Evolutionary conservation across 305 asterid genomes (phyloP), one percentile per base, ranked within the genome.

Genomic region (Fraxinus baroniana): DNA sequence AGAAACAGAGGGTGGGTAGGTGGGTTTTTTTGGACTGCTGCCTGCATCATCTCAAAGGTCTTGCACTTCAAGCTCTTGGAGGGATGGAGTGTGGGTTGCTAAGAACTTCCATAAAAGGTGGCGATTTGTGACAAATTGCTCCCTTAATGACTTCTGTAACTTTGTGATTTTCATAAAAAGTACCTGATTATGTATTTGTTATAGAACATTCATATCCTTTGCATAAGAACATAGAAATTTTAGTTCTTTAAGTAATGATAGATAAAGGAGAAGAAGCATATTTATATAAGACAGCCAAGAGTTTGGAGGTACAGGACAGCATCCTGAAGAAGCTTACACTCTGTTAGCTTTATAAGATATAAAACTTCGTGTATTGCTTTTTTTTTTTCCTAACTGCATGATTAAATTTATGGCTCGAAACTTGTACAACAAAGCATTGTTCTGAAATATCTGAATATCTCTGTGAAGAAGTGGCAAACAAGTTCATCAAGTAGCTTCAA

Each of bases 371-470:
- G 83, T 44, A 36, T 39, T 79, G 32, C 80, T 72, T 26, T 60
- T 74, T 39, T 37, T 36, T 35, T 35, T 35, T 5, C 62, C 39
- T 62, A 22, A 30, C 24, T 30, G 24, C 41, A 44, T 79, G 78
- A 33, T 76, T 68, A 83, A 62, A 64, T 76, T 52, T 68, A 36
- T 74, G 68, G 37, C 46, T 77, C 36, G 73, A 84, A 82, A 85
- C 86, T 77, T 26, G 30, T 32, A 76, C 82, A 79, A 81, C 82
- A 66, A 52, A 76, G 8, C 18, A 49, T 87, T 83, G 87, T 81
- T 30, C 74, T 78, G 72, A 77, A 83, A 78, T 32, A 70, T 73
- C 62, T 81, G 89, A 41, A 52, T 60, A 79, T 64, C 78, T 71
- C n/a, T 79, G 74, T 70, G 36, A 73, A 3, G 79, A 72, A 80